A percentile compares a stretch with the other conserved stretches of the same genome.
These are phyloP conservation scores for Boletales sp. DNA, from an alignment of 768 basidiomycete genomes.

Conservation along the genomic window DNA sequence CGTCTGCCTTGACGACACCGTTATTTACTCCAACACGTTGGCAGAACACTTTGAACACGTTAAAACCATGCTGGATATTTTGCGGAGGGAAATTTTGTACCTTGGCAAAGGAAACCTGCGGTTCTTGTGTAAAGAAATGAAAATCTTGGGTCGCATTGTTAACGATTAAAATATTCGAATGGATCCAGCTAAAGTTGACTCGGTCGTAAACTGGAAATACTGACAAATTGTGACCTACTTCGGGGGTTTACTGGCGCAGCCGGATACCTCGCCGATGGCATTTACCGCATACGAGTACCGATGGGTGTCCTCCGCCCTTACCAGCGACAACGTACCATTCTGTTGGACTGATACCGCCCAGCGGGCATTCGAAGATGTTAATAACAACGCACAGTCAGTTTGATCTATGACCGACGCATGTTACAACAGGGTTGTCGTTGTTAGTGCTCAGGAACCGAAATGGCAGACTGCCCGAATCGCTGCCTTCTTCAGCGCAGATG, in stretches of 20 bases:
- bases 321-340: background rate
- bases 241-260: background rate
- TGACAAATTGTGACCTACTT: background rate
- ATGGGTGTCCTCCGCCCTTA: background rate
- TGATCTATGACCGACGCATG: background rate
- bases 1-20: background rate
- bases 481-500: conserved; percentile 18
- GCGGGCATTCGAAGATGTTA: background rate
- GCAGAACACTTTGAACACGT: no score
- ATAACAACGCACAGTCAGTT: background rate
- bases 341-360: background rate
- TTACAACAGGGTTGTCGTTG: no score
- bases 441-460: no score
- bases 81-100: no score
- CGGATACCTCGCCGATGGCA: background rate
- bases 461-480: background rate
- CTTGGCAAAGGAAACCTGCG: no score
- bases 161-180: background rate
- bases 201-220: background rate
- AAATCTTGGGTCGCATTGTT: background rate
- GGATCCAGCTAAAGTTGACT: background rate
- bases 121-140: background rate
- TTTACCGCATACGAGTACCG: background rate
- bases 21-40: no score
- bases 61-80: no score